phyloP scores from a whole-genome alignment of 1,284 basidiomycete genomes.

The Ustilago shanxiensis region DNA sequence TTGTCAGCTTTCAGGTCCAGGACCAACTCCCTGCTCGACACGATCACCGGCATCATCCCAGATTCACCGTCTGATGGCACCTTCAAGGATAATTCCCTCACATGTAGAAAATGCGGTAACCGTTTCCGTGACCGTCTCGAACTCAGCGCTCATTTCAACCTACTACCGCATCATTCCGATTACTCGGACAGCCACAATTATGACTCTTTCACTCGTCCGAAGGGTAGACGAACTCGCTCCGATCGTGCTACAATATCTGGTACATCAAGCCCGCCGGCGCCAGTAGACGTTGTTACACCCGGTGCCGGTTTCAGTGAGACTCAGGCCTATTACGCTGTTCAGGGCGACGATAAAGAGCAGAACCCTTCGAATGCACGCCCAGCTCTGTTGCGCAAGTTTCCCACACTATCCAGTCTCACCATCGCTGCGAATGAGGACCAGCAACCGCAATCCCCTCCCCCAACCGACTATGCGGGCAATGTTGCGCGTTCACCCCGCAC shows the following conservation, averaged over 20 bases:
- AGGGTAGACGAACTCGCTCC: slow-evolving; percentile 8
- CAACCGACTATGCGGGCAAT: slow-evolving; percentile 24
- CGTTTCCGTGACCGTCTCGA: slow-evolving; percentile 38
- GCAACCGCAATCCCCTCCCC: neutral
- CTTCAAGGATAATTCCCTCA: slow-evolving; percentile 33
- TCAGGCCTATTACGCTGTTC: slow-evolving; percentile 18
- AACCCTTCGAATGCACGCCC: slow-evolving; percentile 6
- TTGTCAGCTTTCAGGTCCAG: slow-evolving; percentile 30
- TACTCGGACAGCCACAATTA: slow-evolving; percentile 38
- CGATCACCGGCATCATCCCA: slow-evolving; percentile 42
- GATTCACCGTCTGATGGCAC: slow-evolving; percentile 26
- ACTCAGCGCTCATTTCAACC: slow-evolving; percentile 43
- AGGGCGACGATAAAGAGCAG: slow-evolving; percentile 13
- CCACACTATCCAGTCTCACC: slow-evolving; percentile 22
- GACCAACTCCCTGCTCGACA: slow-evolving; percentile 49
- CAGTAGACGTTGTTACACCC: neutral
- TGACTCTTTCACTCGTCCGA: slow-evolving; percentile 31
- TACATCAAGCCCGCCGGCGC: neutral
- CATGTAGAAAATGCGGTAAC: slow-evolving; percentile 39
- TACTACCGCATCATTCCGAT: slow-evolving; percentile 40
- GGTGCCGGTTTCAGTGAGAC: slow-evolving; percentile 29
- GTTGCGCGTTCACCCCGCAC: neutral
- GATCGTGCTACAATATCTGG: neutral
- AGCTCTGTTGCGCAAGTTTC: slow-evolving; percentile 28
- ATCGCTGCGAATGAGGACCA: slow-evolving; percentile 6